Conservation (phyloP, 2,329 filamentous ascomycete genomes). For the Xylariaceae sp. region DNA sequence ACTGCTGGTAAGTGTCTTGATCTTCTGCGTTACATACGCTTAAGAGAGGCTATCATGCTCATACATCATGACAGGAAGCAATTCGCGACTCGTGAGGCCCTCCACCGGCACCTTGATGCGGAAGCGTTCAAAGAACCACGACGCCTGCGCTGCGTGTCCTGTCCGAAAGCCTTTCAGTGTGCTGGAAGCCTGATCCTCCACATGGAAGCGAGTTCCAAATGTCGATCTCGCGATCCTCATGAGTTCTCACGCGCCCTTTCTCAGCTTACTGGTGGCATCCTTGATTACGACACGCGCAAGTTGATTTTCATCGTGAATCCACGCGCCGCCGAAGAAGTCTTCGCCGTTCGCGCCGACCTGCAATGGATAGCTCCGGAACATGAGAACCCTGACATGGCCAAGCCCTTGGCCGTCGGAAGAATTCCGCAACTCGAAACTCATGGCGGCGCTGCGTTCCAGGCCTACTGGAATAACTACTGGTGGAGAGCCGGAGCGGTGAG, state of each 20-base stretch:
- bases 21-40: background rate
- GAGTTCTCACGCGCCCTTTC: constrained; percentile 18
- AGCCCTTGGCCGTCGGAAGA: no score
- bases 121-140: constrained; percentile 35
- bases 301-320: no score
- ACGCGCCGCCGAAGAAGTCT: no score
- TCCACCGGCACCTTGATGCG: constrained; percentile 43
- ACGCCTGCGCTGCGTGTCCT: constrained; percentile 43
- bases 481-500: no score
- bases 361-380: no score
- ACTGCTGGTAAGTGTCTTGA: constrained; percentile 12
- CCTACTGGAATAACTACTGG: no score
- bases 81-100: constrained; percentile 31
- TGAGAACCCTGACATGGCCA: no score
- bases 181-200: constrained; percentile 44
- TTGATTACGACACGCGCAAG: constrained; percentile 15
- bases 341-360: no score
- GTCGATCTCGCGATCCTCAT: constrained; percentile 13
- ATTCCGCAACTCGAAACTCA: no score
- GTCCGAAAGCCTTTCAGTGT: constrained; percentile 34
- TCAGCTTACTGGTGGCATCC: constrained; percentile 20
- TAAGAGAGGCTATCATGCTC: constrained; percentile 13
- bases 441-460: no score
- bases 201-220: constrained; percentile 38
- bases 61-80: constrained; percentile 34